Percentiles rank a stretch among this genome's conserved stretches.
Conservation (phyloP, 148 eudicot species). For the Rhododendron ovatum region DNA sequence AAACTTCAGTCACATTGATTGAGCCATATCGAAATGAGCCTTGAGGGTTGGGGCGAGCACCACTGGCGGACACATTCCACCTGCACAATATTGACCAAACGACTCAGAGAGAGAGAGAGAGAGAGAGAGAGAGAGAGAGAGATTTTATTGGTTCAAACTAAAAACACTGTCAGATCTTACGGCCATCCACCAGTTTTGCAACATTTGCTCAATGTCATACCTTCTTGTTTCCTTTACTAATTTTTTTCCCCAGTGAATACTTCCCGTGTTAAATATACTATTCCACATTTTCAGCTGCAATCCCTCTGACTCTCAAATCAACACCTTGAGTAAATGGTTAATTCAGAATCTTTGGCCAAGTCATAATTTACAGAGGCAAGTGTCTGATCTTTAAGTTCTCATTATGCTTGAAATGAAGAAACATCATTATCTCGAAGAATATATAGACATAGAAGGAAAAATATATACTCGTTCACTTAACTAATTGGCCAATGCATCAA, state of each 20-base stretch:
- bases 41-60: conserved; percentile 99
- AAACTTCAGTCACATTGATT: conserved; percentile 82
- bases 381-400: neutral
- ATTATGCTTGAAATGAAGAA: neutral
- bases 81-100: conserved; percentile 33
- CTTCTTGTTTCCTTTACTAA: neutral
- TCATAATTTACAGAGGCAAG: neutral
- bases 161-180: neutral
- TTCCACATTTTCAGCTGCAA: neutral
- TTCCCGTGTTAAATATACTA: neutral
- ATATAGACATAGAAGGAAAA: neutral
- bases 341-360: neutral
- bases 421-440: neutral
- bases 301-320: neutral
- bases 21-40: conserved; percentile 91
- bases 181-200: too few species aligned
- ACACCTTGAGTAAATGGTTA: neutral
- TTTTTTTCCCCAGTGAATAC: neutral
- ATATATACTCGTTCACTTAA: neutral
- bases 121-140: neutral
- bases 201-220: neutral
- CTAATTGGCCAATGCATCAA: neutral
- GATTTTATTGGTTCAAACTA: neutral
- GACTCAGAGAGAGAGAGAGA: neutral
- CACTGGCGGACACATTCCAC: conserved; percentile 98